These are phyloP conservation scores for Eucalyptus curtisii DNA, from an alignment of 345 rosid genomes.

Conservation along the genomic window DNA sequence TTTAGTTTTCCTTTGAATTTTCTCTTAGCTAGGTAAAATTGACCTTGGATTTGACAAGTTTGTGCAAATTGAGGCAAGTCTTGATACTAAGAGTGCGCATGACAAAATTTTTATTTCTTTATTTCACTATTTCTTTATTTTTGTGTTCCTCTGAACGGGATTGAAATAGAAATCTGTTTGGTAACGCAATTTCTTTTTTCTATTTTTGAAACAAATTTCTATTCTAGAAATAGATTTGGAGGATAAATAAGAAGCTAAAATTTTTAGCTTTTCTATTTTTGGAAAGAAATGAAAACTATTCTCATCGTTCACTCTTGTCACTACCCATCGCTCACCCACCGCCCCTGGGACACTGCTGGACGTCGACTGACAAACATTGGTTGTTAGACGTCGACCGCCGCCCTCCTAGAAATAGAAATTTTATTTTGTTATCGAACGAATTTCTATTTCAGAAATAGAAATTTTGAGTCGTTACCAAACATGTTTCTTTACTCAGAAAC, in stretches of 20 bases:
- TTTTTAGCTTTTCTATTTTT: neutral
- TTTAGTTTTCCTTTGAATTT: neutral
- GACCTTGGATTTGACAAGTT: neutral
- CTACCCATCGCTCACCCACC: accelerated
- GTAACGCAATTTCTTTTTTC: too few species aligned
- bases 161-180: accelerated
- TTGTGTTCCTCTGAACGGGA: accelerated
- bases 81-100: accelerated
- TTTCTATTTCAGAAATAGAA: too few species aligned
- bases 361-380: accelerated
- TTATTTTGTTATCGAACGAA: too few species aligned
- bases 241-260: too few species aligned
- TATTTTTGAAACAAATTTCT: too few species aligned
- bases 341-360: accelerated
- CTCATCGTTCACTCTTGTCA: too few species aligned
- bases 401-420: too few species aligned
- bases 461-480: too few species aligned
- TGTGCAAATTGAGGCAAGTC: neutral
- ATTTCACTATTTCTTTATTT: too few species aligned
- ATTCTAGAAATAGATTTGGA: too few species aligned
- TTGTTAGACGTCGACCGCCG: accelerated
- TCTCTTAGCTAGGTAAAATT: neutral
- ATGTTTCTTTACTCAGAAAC: accelerated
- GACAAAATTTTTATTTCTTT: too few species aligned
- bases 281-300: too few species aligned